Conservation (phyloP, 805 yeast species). For the Wickerhamomyces chambardii region DNA sequence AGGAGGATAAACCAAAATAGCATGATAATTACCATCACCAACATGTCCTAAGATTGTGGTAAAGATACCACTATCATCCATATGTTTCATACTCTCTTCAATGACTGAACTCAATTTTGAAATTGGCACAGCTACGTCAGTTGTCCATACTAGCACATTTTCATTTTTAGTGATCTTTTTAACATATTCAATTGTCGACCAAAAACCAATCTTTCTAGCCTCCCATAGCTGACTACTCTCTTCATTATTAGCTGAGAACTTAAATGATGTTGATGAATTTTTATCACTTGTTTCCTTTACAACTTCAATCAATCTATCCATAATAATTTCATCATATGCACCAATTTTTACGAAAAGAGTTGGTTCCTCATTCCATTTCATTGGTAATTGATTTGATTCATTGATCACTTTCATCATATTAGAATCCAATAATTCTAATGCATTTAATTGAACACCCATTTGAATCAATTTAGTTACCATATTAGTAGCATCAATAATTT, state of each 20-base stretch:
- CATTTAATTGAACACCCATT: constrained; percentile 54
- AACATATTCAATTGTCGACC: constrained; percentile 60
- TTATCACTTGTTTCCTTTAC: constrained; percentile 37
- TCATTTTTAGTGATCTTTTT: constrained; percentile 28
- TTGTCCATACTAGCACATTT: constrained; percentile 48
- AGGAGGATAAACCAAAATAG: constrained; percentile 48
- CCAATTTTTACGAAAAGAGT: constrained; percentile 55
- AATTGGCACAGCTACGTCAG: constrained; percentile 75
- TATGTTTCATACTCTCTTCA: constrained; percentile 46
- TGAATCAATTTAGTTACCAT: constrained; percentile 51
- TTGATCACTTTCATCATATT: constrained; percentile 57
- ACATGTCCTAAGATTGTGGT: constrained; percentile 67
- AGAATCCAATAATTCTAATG: constrained; percentile 63
- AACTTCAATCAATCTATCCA: constrained; percentile 32
- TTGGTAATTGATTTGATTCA: constrained; percentile 34
- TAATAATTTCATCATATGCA: constrained; percentile 28
- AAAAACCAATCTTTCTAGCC: constrained; percentile 58
- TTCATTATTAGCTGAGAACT: constrained; percentile 46
- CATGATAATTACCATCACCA: constrained; percentile 74
- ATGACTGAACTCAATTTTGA: constrained; percentile 53
- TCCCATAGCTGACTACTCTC: constrained; percentile 59
- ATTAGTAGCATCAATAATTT: constrained; percentile 61
- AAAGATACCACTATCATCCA: constrained; percentile 37
- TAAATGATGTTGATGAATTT: constrained; percentile 44
- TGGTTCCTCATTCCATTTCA: constrained; percentile 43